Evolutionary conservation across 2,329 filamentous ascomycete genomes (phyloP).

Genomic region (Ophiostoma ulmi): DNA sequence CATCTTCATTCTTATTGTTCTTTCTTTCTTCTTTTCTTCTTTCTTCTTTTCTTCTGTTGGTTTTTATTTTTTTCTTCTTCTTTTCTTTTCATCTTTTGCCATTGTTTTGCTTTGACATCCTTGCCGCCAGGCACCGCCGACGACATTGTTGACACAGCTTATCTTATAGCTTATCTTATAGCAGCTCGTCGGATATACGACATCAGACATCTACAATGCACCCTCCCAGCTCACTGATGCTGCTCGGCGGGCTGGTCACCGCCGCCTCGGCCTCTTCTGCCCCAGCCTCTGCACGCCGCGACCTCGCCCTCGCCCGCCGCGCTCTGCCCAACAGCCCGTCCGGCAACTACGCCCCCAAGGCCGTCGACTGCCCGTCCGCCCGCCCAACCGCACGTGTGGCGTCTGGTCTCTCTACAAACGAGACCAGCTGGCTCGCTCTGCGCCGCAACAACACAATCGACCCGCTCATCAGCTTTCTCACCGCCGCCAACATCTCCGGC

Average conservation of each 20-base stretch:
- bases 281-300: neutral
- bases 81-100: neutral
- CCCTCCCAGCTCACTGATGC: neutral
- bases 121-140: neutral
- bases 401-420: constrained; percentile 57
- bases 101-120: too few species aligned
- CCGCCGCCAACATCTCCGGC: constrained; percentile 64
- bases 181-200: too few species aligned
- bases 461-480: constrained; percentile 70
- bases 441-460: constrained; percentile 68
- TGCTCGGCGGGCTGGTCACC: constrained; percentile 12
- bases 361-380: constrained; percentile 63
- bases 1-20: neutral
- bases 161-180: too few species aligned
- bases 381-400: constrained; percentile 65
- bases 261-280: constrained; percentile 12
- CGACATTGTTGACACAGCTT: neutral
- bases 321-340: constrained; percentile 38
- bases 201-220: neutral
- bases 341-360: constrained; percentile 65
- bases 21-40: neutral
- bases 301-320: constrained; percentile 25
- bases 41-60: neutral
- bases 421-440: constrained; percentile 66
- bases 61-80: neutral